phyloP scores from a whole-genome alignment of 148 eudicot genomes.

The Vaccinium vitisidaea region DNA sequence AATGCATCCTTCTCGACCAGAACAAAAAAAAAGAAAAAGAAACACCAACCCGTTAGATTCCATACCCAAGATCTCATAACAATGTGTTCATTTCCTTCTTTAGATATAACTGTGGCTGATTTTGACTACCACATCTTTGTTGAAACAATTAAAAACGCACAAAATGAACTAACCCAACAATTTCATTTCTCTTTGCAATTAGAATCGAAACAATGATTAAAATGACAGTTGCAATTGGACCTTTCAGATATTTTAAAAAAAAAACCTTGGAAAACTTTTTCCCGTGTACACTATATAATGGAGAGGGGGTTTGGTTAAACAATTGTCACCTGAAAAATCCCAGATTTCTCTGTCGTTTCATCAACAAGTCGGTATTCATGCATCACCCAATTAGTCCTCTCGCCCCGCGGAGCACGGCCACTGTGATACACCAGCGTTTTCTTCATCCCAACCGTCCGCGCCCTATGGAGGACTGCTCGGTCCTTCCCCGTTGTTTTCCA shows the following conservation, averaged over 20 bases:
- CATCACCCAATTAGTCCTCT: slow-evolving; percentile 95
- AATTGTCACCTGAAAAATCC: slow-evolving; percentile 59
- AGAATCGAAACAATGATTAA: not conserved
- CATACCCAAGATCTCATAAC: not conserved
- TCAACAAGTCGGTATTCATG: slow-evolving; percentile 84
- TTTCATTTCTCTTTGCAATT: not conserved
- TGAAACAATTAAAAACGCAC: not conserved
- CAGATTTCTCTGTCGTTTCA: slow-evolving; percentile 58
- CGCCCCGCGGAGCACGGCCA: slow-evolving; percentile 92
- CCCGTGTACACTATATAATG: too few relatives aligned
- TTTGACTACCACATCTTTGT: not conserved
- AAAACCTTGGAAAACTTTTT: not conserved
- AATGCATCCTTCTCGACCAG: slow-evolving; percentile 64
- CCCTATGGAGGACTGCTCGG: slow-evolving; percentile 53
- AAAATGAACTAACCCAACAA: slow-evolving; percentile 3
- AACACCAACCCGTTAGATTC: not conserved
- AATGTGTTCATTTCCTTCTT: not conserved
- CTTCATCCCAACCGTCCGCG: slow-evolving; percentile 67
- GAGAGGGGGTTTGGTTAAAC: not conserved
- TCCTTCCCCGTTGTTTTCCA: slow-evolving; percentile 93
- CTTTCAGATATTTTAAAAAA: not conserved
- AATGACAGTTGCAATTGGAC: not conserved
- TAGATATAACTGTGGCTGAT: not conserved
- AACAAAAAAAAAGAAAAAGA: not conserved
- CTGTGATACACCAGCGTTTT: slow-evolving; percentile 86